These are phyloP conservation scores for Metroxylon sagu DNA, from an alignment of 176 grass and related monocot genomes.

Conservation along the genomic window DNA sequence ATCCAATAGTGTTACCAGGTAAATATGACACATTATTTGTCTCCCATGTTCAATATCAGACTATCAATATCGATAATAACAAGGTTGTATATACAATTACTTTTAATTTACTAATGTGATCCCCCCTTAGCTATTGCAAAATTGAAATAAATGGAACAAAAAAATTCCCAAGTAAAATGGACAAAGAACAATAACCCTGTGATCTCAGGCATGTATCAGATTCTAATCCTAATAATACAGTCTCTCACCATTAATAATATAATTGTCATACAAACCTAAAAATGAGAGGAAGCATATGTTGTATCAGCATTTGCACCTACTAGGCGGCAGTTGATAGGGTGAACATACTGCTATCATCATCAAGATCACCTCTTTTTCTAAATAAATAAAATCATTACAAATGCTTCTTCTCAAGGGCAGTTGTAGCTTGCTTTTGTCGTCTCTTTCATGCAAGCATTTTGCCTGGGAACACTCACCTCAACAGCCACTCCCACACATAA, in stretches of 20 bases:
- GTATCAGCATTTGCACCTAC: neutral
- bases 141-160: no score
- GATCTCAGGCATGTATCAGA: no score
- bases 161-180: no score
- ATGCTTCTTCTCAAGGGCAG: constrained; percentile 59
- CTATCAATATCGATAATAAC: no score
- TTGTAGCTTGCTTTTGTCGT: constrained; percentile 61
- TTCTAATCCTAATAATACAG: no score
- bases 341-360: neutral
- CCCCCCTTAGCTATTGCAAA: no score
- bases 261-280: neutral
- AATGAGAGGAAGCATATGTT: neutral
- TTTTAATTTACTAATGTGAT: no score
- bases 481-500: constrained; percentile 81
- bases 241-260: neutral
- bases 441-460: constrained; percentile 81
- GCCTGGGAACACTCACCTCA: constrained; percentile 76
- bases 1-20: no score
- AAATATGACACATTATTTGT: no score
- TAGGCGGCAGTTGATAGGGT: neutral
- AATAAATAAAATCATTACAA: constrained; percentile 19
- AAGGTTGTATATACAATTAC: no score
- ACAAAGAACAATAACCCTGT: no score
- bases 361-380: neutral
- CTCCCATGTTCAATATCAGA: no score